Percentiles rank a stretch among this genome's conserved stretches.
Evolutionary conservation across 176 grass and related monocot genomes (phyloP).

Genomic region (Saccharum spontaneum): DNA sequence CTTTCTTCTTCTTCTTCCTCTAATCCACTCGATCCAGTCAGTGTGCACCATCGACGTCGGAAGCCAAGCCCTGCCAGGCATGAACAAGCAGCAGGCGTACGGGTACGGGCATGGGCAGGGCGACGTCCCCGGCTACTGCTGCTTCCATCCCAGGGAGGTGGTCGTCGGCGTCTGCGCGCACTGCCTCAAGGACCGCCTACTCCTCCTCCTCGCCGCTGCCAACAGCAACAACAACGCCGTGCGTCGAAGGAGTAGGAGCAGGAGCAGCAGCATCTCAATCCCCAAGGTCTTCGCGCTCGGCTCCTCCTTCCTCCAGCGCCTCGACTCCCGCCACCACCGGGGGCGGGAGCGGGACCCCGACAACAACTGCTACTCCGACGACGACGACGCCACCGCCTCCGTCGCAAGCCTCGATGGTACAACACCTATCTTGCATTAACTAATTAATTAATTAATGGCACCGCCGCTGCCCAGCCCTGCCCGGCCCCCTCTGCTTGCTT

Average conservation of each 20-base stretch:
- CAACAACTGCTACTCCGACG: not conserved
- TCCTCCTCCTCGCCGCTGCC: conserved; percentile 53
- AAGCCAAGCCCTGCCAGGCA: not conserved
- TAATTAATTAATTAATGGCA: not conserved
- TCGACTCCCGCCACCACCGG: conserved; percentile 51
- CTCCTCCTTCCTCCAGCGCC: conserved; percentile 75
- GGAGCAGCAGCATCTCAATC: conserved; percentile 46
- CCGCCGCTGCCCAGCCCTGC: no score
- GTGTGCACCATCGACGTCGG: no score
- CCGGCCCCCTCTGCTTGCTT: no score
- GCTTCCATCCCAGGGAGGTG: conserved; percentile 64
- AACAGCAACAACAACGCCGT: not conserved
- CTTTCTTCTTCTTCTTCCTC: no score
- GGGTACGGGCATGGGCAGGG: not conserved
- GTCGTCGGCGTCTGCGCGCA: conserved; percentile 72
- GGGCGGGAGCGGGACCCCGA: not conserved
- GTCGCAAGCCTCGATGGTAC: conserved; percentile 77
- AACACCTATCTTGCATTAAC: no score
- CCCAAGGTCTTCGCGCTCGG: conserved; percentile 69
- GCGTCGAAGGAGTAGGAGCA: conserved; percentile 3
- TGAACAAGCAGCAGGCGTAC: not conserved
- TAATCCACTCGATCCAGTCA: not conserved
- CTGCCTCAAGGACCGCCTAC: conserved; percentile 82
- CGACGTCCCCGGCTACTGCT: conserved; percentile 34
- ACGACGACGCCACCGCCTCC: conserved; percentile 23